A percentile compares a stretch with the other conserved stretches of the same genome.
phyloP scores from a whole-genome alignment of 2,329 filamentous ascomycete genomes.

The Pseudocercospora cruenta region DNA sequence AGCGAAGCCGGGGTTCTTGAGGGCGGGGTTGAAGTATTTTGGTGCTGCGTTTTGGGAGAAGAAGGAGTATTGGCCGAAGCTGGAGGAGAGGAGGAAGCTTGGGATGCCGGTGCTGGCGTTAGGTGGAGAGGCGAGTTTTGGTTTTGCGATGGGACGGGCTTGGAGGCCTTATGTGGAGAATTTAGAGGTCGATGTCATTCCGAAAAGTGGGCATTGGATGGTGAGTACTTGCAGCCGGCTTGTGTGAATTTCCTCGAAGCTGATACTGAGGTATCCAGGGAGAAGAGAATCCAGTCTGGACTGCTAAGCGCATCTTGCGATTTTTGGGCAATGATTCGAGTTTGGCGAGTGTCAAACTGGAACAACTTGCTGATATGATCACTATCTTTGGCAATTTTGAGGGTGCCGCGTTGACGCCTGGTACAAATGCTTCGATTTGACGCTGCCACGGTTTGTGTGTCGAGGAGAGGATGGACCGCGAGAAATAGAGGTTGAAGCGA shows the following conservation, averaged over 20 bases:
- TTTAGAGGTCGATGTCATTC: conserved; percentile 39
- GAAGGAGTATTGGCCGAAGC: conserved; percentile 42
- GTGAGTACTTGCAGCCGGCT: no score
- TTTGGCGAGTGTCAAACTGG: no score
- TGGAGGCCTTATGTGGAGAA: conserved; percentile 33
- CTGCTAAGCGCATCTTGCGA: conserved; percentile 29
- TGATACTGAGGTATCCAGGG: conserved; percentile 17
- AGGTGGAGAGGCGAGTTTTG: conserved; percentile 44
- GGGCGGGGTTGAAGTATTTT: conserved; percentile 47
- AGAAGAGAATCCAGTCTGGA: conserved; percentile 13
- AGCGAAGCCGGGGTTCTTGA: conserved; percentile 50
- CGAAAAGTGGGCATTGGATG: conserved; percentile 47
- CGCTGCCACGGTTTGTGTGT: no score
- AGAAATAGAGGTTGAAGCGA: no score
- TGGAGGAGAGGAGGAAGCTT: conserved; percentile 34
- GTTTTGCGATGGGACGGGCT: conserved; percentile 19
- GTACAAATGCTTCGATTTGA: no score
- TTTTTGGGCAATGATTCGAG: conserved; percentile 25
- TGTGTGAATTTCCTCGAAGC: no score
- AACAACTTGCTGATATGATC: no score
- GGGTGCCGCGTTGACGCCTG: no score
- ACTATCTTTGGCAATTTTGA: no score
- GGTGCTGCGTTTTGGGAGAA: conserved; percentile 41
- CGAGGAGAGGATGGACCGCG: no score
- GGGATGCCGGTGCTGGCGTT: conserved; percentile 39